Base-by-base conservation (phyloP, 2,329 filamentous ascomycete species). In the Sclerotiophoma versabilis region DNA sequence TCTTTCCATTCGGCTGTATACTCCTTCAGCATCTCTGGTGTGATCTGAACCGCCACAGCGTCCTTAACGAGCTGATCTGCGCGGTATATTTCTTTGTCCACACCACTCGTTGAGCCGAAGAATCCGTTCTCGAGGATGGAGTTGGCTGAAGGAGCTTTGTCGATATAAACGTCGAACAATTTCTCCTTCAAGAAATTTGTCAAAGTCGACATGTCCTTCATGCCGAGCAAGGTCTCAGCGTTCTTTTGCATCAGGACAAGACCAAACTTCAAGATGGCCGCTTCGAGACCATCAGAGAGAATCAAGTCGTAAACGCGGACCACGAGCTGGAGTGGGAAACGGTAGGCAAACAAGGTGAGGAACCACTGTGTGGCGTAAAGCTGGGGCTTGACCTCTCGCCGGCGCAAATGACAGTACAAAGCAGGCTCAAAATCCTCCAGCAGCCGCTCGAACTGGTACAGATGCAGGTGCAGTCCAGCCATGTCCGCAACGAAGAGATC, bases 281-380 rank as follows among this genome's bases (percentile, higher is more conserved):
- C 82, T 47, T 92, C 91, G 14, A 99, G 81, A 2, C 96, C 95
- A 75, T 98, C 93, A 39, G 91, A 95, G 15, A 99, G 82, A 45
- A 99, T 95, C 49, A 99, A 80, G 72, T 99, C 95, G 76, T 98
- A 99, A 44, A 99, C 96, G 26, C 95, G 90, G 53, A 99, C 87
- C 6, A 99, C 95, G 9, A 99, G 86, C 72, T 99, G 95, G 7
- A 99, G 83, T 8, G 95, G 95, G 75, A 99, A 99, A 34, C 96
- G 90, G 75, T 99, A 99, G 26, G 93, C 92, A 71, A 99, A 99
- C n/a, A 99, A 83, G 0, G 95, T 99, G 43, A 99, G 83, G 77
- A 99, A 99, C 95, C 95, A 99, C 75, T 99, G 95, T 0, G 95
- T 99, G 37, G 95, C 95, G 72, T 99, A 99, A 8, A 99, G 83